A percentile compares a stretch with the other conserved stretches of the same genome.
Conservation (phyloP, 2,329 filamentous ascomycete genomes). For the Stachybotrys echinatus region DNA sequence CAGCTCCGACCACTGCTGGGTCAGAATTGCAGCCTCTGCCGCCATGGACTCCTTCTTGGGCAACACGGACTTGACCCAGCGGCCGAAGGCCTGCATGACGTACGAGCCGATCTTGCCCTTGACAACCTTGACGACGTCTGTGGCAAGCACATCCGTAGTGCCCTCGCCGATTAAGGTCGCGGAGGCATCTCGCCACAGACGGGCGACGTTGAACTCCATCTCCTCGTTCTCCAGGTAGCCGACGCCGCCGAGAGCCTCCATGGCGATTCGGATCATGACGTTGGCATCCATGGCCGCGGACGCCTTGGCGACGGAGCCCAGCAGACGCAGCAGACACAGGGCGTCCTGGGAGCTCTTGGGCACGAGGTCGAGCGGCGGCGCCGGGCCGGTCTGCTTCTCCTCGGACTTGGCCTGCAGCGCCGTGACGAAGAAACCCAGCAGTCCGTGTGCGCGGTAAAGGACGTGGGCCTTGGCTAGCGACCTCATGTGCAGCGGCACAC, state of each 20-base stretch:
- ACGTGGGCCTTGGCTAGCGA: conserved; percentile 51
- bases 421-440: conserved; percentile 1
- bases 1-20: no score
- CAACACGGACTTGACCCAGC: no score
- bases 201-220: conserved; percentile 60
- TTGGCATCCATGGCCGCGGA: conserved; percentile 47
- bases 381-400: background rate
- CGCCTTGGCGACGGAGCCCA: conserved; percentile 58
- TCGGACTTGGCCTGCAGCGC: background rate
- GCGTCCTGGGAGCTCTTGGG: conserved; percentile 17
- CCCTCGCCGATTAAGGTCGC: conserved; percentile 68
- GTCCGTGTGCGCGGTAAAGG: conserved; percentile 38
- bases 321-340: conserved; percentile 40
- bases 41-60: no score
- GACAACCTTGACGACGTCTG: background rate
- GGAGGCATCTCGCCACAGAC: conserved; percentile 58
- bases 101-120: no score
- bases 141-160: conserved; percentile 29
- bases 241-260: conserved; percentile 62
- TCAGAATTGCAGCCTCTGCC: no score
- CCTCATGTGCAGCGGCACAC: conserved; percentile 51
- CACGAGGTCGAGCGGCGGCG: background rate
- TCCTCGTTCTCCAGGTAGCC: conserved; percentile 58
- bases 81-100: no score
- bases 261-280: conserved; percentile 47